Conservation (phyloP, 2,329 filamentous ascomycete species). For the Fusarium sp. region DNA sequence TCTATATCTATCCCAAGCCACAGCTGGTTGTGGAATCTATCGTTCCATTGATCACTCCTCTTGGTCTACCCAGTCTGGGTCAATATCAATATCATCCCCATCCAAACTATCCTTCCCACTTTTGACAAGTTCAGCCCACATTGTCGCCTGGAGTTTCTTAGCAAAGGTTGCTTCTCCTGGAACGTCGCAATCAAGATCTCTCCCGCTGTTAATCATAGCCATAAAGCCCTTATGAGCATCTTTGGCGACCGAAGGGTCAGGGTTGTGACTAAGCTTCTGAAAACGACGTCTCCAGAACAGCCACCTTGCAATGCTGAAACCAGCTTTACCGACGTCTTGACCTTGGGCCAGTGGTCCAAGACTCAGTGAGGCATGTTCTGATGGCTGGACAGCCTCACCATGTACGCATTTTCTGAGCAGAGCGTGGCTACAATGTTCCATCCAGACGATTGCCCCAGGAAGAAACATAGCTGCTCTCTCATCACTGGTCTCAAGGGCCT, state of each 20-base stretch:
- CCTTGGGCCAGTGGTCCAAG: background rate
- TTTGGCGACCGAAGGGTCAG: background rate
- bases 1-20: background rate
- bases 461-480: background rate
- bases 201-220: background rate
- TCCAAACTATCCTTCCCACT: background rate
- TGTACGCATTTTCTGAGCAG: background rate
- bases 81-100: background rate
- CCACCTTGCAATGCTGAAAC: background rate
- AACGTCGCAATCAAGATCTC: background rate
- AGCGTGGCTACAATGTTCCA: background rate
- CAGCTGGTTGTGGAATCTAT: background rate
- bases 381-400: no score
- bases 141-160: background rate
- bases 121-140: background rate
- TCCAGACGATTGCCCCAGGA: background rate
- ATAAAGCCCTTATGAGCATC: background rate
- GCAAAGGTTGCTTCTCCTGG: background rate
- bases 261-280: background rate
- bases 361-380: rapidly evolving
- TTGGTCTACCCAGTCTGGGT: background rate
- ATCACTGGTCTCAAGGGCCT: background rate
- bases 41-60: background rate
- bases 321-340: background rate
- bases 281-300: background rate